Percentiles rank a stretch among this genome's conserved stretches.
Evolutionary conservation across 345 rosid genomes (phyloP).

Genomic region (Lenwebbia sp.): DNA sequence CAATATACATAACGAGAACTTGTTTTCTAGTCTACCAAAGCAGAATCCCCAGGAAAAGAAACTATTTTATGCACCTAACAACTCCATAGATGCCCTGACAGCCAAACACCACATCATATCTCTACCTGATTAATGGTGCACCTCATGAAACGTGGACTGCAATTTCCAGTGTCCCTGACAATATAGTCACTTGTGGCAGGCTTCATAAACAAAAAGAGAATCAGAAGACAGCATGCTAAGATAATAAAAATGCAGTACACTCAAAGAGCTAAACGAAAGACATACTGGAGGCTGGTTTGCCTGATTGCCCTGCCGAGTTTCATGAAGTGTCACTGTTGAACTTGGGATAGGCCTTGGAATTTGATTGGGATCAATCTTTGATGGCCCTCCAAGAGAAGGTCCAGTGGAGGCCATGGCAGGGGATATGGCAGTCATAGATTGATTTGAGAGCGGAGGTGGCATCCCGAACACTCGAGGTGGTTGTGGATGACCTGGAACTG

Average conservation of each 20-base stretch:
- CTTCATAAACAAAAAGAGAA: conserved; percentile 30
- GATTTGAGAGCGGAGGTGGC: conserved; percentile 71
- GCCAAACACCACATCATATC: background rate
- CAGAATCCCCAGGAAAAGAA: background rate
- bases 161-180: conserved; percentile 80
- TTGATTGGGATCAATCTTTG: conserved; percentile 92
- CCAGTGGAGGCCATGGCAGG: conserved; percentile 79
- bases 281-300: conserved; percentile 91
- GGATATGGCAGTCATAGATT: conserved; percentile 69
- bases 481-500: conserved; percentile 50
- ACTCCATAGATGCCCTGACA: background rate
- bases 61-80: background rate
- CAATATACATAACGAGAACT: background rate
- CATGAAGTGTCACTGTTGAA: conserved; percentile 52
- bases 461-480: conserved; percentile 73
- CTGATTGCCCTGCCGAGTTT: conserved; percentile 82
- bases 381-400: conserved; percentile 47
- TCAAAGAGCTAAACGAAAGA: background rate
- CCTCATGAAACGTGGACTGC: conserved; percentile 99
- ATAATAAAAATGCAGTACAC: background rate
- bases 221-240: conserved; percentile 4
- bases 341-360: conserved; percentile 89
- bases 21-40: background rate
- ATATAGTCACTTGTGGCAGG: conserved; percentile 90
- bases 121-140: conserved; percentile 93